Conservation (phyloP, 805 yeast species). For the Candida odintsovae region DNA sequence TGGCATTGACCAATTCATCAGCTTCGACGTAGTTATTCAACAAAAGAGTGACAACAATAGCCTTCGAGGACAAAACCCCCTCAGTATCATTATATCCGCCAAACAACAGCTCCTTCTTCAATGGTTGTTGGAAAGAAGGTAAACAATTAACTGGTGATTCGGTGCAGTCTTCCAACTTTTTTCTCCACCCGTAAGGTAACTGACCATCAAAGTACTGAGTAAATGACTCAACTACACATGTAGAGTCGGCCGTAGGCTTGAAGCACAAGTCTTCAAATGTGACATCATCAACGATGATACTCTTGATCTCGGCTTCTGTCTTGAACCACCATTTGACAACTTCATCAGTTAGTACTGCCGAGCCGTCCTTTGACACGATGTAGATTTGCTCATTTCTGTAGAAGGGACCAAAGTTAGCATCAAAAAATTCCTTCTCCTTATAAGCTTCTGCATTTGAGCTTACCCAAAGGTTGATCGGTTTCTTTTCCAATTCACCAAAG, state of each 20-base stretch:
- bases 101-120: constrained; percentile 65
- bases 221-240: constrained; percentile 81
- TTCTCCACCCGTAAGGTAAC: constrained; percentile 51
- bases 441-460: constrained; percentile 68
- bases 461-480: constrained; percentile 89
- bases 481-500: constrained; percentile 57
- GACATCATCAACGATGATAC: constrained; percentile 26
- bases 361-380: constrained; percentile 54
- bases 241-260: constrained; percentile 67
- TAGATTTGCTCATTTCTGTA: constrained; percentile 84
- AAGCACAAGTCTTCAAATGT: constrained; percentile 68
- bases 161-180: constrained; percentile 53
- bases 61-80: constrained; percentile 52
- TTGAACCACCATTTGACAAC: constrained; percentile 84
- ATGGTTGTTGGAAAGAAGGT: constrained; percentile 88
- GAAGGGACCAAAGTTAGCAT: constrained; percentile 84
- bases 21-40: constrained; percentile 44
- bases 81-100: constrained; percentile 41
- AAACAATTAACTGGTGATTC: constrained; percentile 82
- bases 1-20: constrained; percentile 31
- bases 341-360: constrained; percentile 66
- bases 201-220: constrained; percentile 82
- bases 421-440: constrained; percentile 62
- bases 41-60: constrained; percentile 73
- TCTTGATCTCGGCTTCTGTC: constrained; percentile 54